Evolutionary conservation across 139 green algal genomes (phyloP).

Genomic region (Chlamydomonas applanata): DNA sequence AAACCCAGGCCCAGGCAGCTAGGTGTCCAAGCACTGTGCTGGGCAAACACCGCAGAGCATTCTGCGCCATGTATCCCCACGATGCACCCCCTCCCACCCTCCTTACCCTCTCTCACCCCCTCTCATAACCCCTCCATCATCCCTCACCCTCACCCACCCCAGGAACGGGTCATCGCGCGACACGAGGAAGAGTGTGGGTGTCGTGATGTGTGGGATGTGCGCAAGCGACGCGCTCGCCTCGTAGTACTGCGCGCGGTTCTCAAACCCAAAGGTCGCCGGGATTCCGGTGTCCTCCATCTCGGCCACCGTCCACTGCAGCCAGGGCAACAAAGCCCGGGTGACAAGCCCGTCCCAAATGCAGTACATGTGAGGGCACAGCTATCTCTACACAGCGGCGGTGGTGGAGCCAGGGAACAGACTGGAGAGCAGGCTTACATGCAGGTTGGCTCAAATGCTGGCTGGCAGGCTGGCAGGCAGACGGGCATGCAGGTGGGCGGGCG

Average conservation of each 20-base stretch:
- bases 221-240: conserved; percentile 16
- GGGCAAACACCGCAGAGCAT: too few species aligned
- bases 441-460: background rate
- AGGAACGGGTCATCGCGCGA: conserved; percentile 64
- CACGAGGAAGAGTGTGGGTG: conserved; percentile 55
- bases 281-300: conserved; percentile 44
- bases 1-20: too few species aligned
- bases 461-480: too few species aligned
- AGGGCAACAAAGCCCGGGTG: conserved; percentile 22
- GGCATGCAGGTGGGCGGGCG: too few species aligned
- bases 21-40: too few species aligned
- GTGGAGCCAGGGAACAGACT: too few species aligned
- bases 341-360: conserved; percentile 17
- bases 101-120: background rate
- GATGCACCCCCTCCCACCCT: too few species aligned
- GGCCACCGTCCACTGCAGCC: conserved; percentile 22
- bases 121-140: background rate
- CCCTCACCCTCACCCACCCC: conserved; percentile 27
- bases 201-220: conserved; percentile 53
- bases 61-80: too few species aligned
- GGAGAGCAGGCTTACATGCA: too few species aligned
- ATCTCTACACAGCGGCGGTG: too few species aligned
- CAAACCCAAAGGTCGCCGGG: conserved; percentile 30
- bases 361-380: too few species aligned
- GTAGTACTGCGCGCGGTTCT: conserved; percentile 40